Evolutionary conservation across 768 basidiomycete species (phyloP), one percentile per base, ranked within the genome.

Genomic region (Leccinum arenicola): DNA sequence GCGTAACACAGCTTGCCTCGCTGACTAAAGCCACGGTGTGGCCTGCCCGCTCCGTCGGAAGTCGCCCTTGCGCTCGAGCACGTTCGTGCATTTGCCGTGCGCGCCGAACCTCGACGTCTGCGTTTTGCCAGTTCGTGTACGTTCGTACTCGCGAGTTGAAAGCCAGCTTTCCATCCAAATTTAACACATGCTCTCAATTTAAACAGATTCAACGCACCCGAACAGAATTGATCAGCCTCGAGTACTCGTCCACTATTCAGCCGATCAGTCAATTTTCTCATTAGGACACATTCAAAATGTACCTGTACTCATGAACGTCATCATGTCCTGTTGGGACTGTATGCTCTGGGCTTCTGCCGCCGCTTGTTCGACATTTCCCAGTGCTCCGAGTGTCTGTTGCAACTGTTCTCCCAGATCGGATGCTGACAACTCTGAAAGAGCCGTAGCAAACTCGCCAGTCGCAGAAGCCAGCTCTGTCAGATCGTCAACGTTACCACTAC

Each of bases 151-250:
- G 88, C 0, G 93, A 91, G 52, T 79, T 84, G 73, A 98, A 97
- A 2, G 95, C 93, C 61, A 93, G 79, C 92, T 96, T 58, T 27
- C 19, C 48, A 8, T 49, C 38, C 52, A 38, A 21, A 31, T 60
- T 25, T 25, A 25, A 25, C 23, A 3, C 23, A 25, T 14, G 52
- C 50, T 4, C 49, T 56, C 27, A 21, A n/a, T 33, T 9, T 29
- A 50, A 23, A 19, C 10, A 15, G 55, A 56, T 29, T 11, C 43
- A 25, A 77, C 90, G 55, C 70, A 92, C 92, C 61, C 92, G 81
- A 54, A 95, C 93, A 57, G 90, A 92, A 65, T 83, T 86, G 61
- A 96, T 91, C 54, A 98, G 79, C 54, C 96, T 81, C n/a, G 93
- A 84, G 70, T 98, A 98, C 73, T 97, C 95, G 68, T 98, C 96